Evolutionary conservation across 371 early-diverging fungal genomes (phyloP).

Genomic region (Aphelidium insulamus): DNA sequence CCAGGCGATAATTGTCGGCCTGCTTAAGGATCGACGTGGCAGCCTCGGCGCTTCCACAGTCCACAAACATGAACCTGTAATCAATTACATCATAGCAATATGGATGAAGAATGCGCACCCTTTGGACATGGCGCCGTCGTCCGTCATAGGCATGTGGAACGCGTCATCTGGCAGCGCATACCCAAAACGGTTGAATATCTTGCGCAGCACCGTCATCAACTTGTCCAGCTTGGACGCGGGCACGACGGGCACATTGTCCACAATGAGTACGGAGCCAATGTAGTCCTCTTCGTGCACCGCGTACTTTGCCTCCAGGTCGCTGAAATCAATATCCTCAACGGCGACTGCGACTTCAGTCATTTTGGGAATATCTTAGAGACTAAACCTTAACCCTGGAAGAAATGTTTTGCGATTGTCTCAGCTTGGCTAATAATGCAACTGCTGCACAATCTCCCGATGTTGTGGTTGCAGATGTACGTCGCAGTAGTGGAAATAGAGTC

Average conservation of each 20-base stretch:
- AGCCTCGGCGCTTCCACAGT: slow-evolving; percentile 66
- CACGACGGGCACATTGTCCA: slow-evolving; percentile 77
- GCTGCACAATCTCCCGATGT: too few relatives aligned
- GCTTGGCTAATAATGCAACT: too few relatives aligned
- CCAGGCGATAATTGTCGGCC: slow-evolving; percentile 54
- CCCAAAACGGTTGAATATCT: slow-evolving; percentile 57
- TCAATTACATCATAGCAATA: background rate
- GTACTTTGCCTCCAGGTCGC: slow-evolving; percentile 65
- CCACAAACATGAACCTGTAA: slow-evolving; percentile 68
- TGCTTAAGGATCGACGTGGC: slow-evolving; percentile 56
- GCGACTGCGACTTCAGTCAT: too few relatives aligned
- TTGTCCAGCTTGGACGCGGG: slow-evolving; percentile 69
- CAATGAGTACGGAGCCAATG: slow-evolving; percentile 69
- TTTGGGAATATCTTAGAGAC: too few relatives aligned
- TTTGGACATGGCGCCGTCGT: slow-evolving; percentile 39
- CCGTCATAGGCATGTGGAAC: slow-evolving; percentile 75
- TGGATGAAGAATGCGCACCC: slow-evolving; percentile 23
- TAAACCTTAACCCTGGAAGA: too few relatives aligned
- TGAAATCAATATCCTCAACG: slow-evolving; percentile 29
- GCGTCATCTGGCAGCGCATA: slow-evolving; percentile 54
- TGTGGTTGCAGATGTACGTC: too few relatives aligned
- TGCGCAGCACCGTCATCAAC: slow-evolving; percentile 46
- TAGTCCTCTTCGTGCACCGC: slow-evolving; percentile 25
- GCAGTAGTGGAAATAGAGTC: too few relatives aligned
- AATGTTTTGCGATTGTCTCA: too few relatives aligned